phyloP scores from a whole-genome alignment of 163 green algal genomes.

The Chlamydomonas reinhardtii region DNA sequence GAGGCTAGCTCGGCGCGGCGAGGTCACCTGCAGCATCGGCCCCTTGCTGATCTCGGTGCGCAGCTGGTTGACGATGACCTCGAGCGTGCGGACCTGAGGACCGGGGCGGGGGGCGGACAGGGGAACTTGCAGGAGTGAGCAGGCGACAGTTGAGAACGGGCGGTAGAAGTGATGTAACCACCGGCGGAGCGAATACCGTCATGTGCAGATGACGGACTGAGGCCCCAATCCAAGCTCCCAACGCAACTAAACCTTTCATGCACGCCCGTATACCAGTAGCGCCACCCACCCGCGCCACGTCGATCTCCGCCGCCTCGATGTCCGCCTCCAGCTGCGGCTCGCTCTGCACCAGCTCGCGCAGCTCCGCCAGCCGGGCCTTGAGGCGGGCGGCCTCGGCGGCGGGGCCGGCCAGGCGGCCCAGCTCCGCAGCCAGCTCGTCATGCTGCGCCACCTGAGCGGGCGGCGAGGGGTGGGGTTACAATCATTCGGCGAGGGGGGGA shows the following conservation, averaged over 20 bases:
- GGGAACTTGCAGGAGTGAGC: too few species aligned
- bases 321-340: constrained; percentile 27
- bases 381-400: constrained; percentile 11
- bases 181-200: too few species aligned
- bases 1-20: too few species aligned
- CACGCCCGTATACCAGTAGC: too few species aligned
- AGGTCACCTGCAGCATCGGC: neutral
- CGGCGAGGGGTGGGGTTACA: neutral
- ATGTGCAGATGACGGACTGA: too few species aligned
- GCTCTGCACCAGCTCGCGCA: neutral
- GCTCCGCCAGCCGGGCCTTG: neutral
- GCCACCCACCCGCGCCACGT: constrained; percentile 36
- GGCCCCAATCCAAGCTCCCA: too few species aligned
- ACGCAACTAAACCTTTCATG: too few species aligned
- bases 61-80: constrained; percentile 38
- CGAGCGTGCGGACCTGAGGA: constrained; percentile 37
- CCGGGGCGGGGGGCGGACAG: too few species aligned
- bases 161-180: too few species aligned
- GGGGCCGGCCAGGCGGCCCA: constrained; percentile 11
- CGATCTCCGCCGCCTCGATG: constrained; percentile 32
- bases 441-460: constrained; percentile 2
- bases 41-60: constrained; percentile 31
- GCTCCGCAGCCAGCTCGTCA: constrained; percentile 1
- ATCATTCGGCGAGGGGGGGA: too few species aligned
- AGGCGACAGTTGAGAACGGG: too few species aligned